Evolutionary conservation across 345 rosid species (phyloP), one percentile per base, ranked within the genome.

Genomic region (Noccaea bulbosa): DNA sequence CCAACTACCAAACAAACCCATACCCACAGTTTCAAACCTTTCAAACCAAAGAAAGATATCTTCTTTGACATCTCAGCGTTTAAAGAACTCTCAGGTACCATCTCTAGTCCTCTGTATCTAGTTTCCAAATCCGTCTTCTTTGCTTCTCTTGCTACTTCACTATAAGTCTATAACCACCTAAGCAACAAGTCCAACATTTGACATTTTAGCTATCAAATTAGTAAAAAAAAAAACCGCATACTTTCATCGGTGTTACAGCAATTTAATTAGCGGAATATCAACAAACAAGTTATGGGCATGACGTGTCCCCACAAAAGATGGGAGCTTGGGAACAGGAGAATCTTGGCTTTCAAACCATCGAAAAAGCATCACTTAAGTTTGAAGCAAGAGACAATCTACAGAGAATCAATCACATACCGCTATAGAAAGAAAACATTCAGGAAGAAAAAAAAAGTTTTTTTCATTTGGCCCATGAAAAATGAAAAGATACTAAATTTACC

Each of bases 11-110:
- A 63, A 47, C 97, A 87, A 34, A 94, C 86, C 86, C 93, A 79
- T 54, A 89, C 97, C 97, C 97, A 94, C 50, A 91, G 72, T 66
- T 91, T 88, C 48, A 94, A 76, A 67, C 99, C 98, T 70, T 89
- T 94, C 27, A 94, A 72, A 81, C 99, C 99, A 67, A 94, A 84
- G 78, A 91, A 60, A 5, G 89, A 77, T 22, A 94, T 86, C 82
- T 81, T 94, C 85, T 83, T 84, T 2, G 97, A 86, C 65, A 94
- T 76, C 49, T 89, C 89, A 14, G 88, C 79, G 69, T 86, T 88
- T 70, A 94, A 74, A 39, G 86, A 82, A 77, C 79, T 81, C 63
- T 84, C 84, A 39, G 88, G 77, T 8, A 89, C 76, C 99, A 94
- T 94, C 55, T 79, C 74, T 71, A 65, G 32, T 45, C 11, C 64